Evolutionary conservation across 1,139 yeast genomes (phyloP).

Genomic region (Geotrichum phurueaensis): DNA sequence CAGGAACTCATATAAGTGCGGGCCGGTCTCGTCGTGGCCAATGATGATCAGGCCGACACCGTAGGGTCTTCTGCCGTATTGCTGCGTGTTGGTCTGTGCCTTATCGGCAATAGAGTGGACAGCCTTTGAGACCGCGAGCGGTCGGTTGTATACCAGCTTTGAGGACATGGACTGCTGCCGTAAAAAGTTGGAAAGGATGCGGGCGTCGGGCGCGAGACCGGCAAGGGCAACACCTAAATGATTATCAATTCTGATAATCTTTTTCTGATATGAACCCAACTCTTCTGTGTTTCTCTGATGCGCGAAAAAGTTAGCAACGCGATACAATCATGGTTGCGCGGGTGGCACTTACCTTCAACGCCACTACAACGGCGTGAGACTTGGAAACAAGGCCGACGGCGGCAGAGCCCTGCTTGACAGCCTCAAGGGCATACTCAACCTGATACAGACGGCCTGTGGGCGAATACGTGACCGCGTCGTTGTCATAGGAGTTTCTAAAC

Average conservation of each 20-base stretch:
- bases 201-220: conserved; percentile 96
- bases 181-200: conserved; percentile 80
- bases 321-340: not conserved
- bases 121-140: conserved; percentile 80
- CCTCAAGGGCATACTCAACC: conserved; percentile 92
- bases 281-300: conserved; percentile 82
- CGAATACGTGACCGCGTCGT: conserved; percentile 94
- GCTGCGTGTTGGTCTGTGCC: conserved; percentile 95
- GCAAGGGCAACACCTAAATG: conserved; percentile 95
- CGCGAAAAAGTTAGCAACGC: not conserved
- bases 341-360: conserved; percentile 49
- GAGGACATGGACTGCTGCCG: conserved; percentile 91
- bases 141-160: conserved; percentile 78
- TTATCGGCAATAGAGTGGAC: conserved; percentile 86
- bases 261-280: conserved; percentile 92
- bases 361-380: conserved; percentile 84
- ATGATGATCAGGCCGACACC: conserved; percentile 91
- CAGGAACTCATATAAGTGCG: conserved; percentile 90
- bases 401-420: conserved; percentile 96
- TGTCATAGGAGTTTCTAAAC: conserved; percentile 98
- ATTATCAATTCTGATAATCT: conserved; percentile 82
- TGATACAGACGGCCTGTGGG: conserved; percentile 97
- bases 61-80: conserved; percentile 93
- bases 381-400: conserved; percentile 89
- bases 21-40: conserved; percentile 93